phyloP scores from a whole-genome alignment of 331 rosid species.

The Quercus lobata region DNA sequence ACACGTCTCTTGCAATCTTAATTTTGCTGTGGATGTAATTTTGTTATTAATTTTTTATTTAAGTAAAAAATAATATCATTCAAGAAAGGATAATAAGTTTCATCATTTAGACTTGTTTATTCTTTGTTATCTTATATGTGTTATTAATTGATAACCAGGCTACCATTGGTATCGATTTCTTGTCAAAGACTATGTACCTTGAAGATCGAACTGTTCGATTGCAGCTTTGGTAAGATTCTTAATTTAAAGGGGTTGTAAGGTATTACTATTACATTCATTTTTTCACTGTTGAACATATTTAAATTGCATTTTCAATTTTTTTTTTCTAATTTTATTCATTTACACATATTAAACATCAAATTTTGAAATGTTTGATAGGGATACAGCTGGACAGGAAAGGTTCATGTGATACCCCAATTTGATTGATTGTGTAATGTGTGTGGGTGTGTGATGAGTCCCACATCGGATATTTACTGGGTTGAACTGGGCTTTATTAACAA shows the following conservation, averaged over 20 bases:
- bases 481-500: too few species aligned
- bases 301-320: background rate
- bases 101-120: background rate
- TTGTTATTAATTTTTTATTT: too few species aligned
- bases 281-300: background rate
- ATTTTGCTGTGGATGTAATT: too few species aligned
- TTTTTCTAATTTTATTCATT: background rate
- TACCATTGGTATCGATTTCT: conserved; percentile 76
- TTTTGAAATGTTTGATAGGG: conserved; percentile 43
- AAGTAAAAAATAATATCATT: too few species aligned
- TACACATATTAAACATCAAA: background rate
- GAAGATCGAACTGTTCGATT: conserved; percentile 88
- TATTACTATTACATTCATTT: background rate
- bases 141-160: conserved; percentile 41
- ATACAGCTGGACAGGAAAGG: conserved; percentile 96
- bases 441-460: too few species aligned
- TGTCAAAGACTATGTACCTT: conserved; percentile 70
- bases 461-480: too few species aligned
- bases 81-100: too few species aligned
- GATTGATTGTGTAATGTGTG: too few species aligned
- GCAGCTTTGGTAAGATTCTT: conserved; percentile 74
- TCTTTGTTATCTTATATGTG: background rate
- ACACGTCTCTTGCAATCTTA: too few species aligned
- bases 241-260: background rate
- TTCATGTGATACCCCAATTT: too few species aligned